Base-by-base conservation (phyloP, 202 grass and related monocot species). In the Zoysia matrella region DNA sequence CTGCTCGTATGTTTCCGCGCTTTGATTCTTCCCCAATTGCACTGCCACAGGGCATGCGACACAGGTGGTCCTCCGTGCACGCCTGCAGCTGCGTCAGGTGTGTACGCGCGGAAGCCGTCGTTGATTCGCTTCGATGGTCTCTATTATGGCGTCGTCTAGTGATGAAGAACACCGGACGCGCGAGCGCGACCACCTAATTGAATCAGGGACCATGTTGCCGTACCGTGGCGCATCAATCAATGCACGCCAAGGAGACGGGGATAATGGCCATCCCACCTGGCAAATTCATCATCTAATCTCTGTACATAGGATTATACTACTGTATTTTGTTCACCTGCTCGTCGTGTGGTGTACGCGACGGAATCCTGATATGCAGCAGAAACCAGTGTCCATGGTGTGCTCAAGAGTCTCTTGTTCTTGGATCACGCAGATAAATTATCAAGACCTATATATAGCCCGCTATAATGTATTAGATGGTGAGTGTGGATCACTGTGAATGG, bases 201-300 rank as follows among this genome's bases (percentile, higher is more conserved):
- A 44, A 22, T 67, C 22, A 81, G 82, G 65, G 82, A 47, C 72
- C 87, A 85, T 89, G 87, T 89, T 67, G 77, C 87, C 80, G 40
- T 77, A 82, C 82, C 87, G 82, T 82, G 82, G 77, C 56, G 11
- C 75, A 67, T 47, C 78, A 72, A 77, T 85, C 82, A 58, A 43
- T 16, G 49, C 5, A 80, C 71, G 12, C 71, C 65, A 7, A 74
- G 46, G 51, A 50, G 47, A 42, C 0, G 61, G 5, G 3, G 58
- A 58, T 64, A 52, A 52, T 4, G 82, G 51, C 56, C 82, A 71
- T 65, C 86, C 65, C 75, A 50, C 65, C 52, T 52, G 60, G 54
- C 86, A 48, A 79, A 47, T 63, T 65, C 46, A 56, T 47, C 4
- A 10, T 55, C 77, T 42, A 67, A 66, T 77, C 45, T 70, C 54